Evolutionary conservation across 768 basidiomycete genomes (phyloP).

Genomic region (Lyophyllum shimeji): DNA sequence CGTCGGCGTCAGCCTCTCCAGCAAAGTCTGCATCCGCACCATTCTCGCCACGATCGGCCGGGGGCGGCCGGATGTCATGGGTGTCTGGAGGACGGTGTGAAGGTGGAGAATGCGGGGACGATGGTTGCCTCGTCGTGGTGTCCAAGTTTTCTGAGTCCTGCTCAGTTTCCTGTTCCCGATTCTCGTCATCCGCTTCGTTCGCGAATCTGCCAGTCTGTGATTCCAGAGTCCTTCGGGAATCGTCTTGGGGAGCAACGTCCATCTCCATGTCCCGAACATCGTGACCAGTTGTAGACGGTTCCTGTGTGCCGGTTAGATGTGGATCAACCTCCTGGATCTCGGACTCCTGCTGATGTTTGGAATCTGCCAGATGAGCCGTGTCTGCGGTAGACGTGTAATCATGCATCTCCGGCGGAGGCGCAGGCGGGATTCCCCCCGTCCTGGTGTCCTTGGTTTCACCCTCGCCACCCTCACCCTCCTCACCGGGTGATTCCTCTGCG

Average conservation of each 20-base stretch:
- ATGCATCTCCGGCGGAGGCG: slow-evolving; percentile 6
- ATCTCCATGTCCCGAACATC: too few species aligned
- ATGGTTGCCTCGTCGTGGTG: not conserved
- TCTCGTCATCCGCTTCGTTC: not conserved
- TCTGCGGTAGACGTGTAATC: not conserved
- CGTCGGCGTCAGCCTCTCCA: slow-evolving; percentile 9
- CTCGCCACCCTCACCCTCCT: not conserved
- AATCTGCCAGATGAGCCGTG: not conserved
- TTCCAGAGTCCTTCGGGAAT: not conserved
- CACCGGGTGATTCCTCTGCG: not conserved
- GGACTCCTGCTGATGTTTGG: not conserved
- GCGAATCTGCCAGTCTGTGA: too few species aligned
- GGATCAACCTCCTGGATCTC: not conserved
- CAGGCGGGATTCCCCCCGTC: slow-evolving; percentile 1
- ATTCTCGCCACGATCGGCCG: not conserved
- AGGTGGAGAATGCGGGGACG: not conserved
- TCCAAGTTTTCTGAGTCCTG: not conserved
- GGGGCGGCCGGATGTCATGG: not conserved
- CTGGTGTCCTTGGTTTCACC: too few species aligned
- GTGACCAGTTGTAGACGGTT: too few species aligned
- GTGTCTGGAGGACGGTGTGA: not conserved
- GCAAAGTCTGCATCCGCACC: not conserved
- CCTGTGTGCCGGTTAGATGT: too few species aligned
- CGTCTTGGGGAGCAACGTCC: not conserved
- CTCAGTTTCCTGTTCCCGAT: not conserved